These are phyloP conservation scores for Lecanoromycetidae sp. DNA, from an alignment of 2,329 filamentous ascomycete genomes.

Conservation along the genomic window DNA sequence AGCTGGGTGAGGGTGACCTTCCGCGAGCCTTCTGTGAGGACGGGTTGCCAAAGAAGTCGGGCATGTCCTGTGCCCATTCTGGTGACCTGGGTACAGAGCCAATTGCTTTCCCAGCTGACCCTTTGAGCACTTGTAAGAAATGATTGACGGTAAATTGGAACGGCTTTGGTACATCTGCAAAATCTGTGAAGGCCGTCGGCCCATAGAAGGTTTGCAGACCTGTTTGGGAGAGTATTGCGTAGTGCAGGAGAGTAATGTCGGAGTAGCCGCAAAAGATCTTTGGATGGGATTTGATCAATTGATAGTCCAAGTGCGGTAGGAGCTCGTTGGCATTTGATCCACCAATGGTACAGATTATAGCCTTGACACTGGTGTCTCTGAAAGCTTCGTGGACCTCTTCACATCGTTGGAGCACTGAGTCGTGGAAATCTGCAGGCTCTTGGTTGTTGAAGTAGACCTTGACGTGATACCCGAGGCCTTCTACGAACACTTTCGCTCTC, in stretches of 20 bases:
- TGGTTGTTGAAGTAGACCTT: conserved; percentile 18
- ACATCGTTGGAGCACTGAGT: conserved; percentile 14
- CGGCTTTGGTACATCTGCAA: conserved; percentile 20
- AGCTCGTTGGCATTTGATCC: conserved; percentile 22
- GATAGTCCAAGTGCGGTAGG: conserved; percentile 22
- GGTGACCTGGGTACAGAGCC: conserved; percentile 8
- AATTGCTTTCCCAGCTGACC: neutral
- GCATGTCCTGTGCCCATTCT: neutral
- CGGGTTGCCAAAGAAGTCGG: neutral
- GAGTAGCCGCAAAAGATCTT: conserved; percentile 26
- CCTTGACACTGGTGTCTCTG: conserved; percentile 18
- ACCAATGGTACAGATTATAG: conserved; percentile 23
- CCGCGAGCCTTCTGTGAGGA: neutral
- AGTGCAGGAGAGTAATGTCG: conserved; percentile 24
- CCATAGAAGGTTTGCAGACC: conserved; percentile 24
- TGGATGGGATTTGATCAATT: conserved; percentile 22
- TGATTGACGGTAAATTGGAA: conserved; percentile 18
- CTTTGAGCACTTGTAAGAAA: conserved; percentile 18
- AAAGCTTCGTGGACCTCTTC: conserved; percentile 22
- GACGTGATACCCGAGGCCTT: conserved; percentile 16
- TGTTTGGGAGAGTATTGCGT: conserved; percentile 19
- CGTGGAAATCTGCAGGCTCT: conserved; percentile 3
- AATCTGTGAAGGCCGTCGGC: conserved; percentile 21
- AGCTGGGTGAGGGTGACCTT: neutral
- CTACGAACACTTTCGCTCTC: conserved; percentile 15